These are phyloP conservation scores for Saccharum officinarum DNA, from an alignment of 176 grass and related monocot genomes.

Conservation along the genomic window DNA sequence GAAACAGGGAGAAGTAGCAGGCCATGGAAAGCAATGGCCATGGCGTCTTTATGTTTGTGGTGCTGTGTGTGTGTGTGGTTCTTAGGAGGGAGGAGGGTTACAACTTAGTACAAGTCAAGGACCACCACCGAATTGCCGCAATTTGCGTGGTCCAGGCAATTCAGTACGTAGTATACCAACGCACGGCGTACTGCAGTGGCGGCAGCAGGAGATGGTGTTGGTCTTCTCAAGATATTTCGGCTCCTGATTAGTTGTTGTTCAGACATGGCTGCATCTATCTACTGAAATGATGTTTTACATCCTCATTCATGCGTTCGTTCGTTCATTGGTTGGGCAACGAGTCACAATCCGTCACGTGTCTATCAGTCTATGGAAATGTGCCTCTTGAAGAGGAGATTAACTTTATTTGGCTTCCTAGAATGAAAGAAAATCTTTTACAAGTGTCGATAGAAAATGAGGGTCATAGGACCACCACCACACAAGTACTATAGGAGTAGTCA, in stretches of 20 bases:
- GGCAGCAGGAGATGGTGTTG: not conserved
- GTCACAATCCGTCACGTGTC: not conserved
- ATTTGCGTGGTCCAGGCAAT: constrained; percentile 30
- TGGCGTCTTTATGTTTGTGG: too few species aligned
- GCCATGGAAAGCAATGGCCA: too few species aligned
- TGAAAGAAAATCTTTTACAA: not conserved
- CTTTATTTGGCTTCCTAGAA: not conserved
- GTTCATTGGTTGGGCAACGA: not conserved
- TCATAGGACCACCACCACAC: not conserved
- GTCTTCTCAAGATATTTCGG: constrained; percentile 38
- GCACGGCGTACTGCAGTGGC: not conserved
- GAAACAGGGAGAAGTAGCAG: not conserved
- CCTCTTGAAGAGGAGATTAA: not conserved
- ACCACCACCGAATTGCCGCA: constrained; percentile 46
- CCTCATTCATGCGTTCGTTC: too few species aligned
- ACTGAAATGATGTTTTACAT: not conserved
- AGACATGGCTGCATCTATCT: constrained; percentile 11
- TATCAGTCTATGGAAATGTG: not conserved
- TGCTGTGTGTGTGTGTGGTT: not conserved
- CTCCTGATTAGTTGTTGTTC: constrained; percentile 19
- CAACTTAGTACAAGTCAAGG: not conserved
- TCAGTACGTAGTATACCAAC: not conserved
- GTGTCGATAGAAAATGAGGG: not conserved
- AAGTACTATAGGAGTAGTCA: not conserved
- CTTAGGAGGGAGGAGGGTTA: too few species aligned